Evolutionary conservation across 2,329 filamentous ascomycete species (phyloP).

Genomic region (Ceratocystis variospora): DNA sequence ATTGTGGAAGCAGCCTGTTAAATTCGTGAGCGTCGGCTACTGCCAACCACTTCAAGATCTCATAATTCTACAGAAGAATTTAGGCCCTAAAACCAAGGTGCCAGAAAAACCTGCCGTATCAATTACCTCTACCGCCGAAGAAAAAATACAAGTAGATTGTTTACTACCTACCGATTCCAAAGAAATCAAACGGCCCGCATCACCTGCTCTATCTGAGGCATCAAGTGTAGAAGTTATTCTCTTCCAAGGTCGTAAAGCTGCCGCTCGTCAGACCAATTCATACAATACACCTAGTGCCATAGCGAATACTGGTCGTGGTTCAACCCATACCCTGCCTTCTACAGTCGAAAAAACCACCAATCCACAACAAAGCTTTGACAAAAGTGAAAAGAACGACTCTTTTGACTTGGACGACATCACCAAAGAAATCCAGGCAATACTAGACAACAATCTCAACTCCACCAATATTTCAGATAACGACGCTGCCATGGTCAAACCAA

Average conservation of each 20-base stretch:
- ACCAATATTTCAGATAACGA: background rate
- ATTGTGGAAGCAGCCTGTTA: slow-evolving; percentile 37
- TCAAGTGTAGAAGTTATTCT: slow-evolving; percentile 50
- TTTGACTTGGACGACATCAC: background rate
- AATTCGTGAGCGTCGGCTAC: slow-evolving; percentile 40
- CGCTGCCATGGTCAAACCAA: slow-evolving; percentile 14
- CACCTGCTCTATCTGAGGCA: slow-evolving; percentile 6
- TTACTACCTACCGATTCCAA: slow-evolving; percentile 2
- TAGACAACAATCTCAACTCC: background rate
- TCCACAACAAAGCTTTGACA: background rate
- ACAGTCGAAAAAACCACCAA: background rate
- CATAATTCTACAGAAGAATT: background rate
- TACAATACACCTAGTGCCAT: background rate
- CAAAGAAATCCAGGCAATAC: slow-evolving; percentile 6
- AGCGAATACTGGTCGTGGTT: background rate
- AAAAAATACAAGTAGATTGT: background rate
- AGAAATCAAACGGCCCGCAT: background rate
- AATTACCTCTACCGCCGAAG: background rate
- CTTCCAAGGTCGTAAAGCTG: slow-evolving; percentile 42
- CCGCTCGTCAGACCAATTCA: background rate
- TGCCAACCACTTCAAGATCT: slow-evolving; percentile 36
- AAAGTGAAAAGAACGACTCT: background rate
- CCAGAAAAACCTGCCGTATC: background rate
- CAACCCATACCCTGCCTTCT: background rate
- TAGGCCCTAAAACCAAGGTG: background rate